Percentiles rank a stretch among this genome's conserved stretches.
Conservation (phyloP, 805 yeast species). For the Metschnikowia lachancei region DNA sequence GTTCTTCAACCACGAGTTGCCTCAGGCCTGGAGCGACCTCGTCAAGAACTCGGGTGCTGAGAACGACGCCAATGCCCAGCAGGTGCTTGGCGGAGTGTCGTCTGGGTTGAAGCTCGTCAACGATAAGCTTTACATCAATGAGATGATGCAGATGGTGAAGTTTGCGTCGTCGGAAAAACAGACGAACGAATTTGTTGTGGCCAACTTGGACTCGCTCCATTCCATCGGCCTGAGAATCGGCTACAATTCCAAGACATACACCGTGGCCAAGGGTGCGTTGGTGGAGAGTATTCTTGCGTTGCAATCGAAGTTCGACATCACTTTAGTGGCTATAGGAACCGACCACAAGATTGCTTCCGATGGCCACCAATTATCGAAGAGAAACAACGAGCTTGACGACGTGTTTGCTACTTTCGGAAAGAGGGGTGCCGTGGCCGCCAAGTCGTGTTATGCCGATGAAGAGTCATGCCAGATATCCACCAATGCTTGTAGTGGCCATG, state of each 20-base stretch:
- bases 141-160: conserved; percentile 47
- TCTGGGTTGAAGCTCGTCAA: conserved; percentile 34
- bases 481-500: conserved; percentile 52
- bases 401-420: conserved; percentile 18
- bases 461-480: conserved; percentile 49
- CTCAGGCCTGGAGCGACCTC: conserved; percentile 37
- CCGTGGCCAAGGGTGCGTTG: conserved; percentile 37
- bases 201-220: conserved; percentile 43
- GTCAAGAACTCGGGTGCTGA: conserved; percentile 8
- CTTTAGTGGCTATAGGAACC: conserved; percentile 21
- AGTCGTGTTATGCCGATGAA: conserved; percentile 41
- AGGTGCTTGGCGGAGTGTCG: conserved; percentile 21
- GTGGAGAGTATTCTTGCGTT: conserved; percentile 18
- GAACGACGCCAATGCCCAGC: conserved; percentile 5
- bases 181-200: conserved; percentile 27
- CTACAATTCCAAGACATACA: conserved; percentile 39
- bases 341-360: conserved; percentile 16
- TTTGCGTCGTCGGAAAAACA: conserved; percentile 28
- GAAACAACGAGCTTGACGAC: conserved; percentile 20
- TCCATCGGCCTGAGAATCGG: conserved; percentile 46
- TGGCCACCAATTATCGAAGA: conserved; percentile 13
- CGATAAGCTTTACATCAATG: conserved; percentile 48
- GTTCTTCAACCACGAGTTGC: conserved; percentile 32
- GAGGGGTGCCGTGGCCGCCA: conserved; percentile 18
- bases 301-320: conserved; percentile 20